These are phyloP conservation scores for Akanthomyces lecanii DNA, from an alignment of 2,329 filamentous ascomycete species.

Conservation along the genomic window DNA sequence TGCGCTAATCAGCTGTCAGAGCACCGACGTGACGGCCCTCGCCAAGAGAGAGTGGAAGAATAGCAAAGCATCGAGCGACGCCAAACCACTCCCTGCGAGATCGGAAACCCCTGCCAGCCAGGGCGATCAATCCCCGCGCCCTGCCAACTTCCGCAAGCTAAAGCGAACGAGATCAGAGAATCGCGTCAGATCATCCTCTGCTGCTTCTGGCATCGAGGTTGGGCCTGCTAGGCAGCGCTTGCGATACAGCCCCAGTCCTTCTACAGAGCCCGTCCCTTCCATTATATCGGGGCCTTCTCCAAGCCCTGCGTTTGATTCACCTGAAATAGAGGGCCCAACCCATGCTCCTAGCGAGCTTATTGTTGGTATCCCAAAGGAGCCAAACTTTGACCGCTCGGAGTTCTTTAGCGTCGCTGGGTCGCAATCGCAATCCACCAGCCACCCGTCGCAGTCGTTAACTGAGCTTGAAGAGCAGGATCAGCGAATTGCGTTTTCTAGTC, in stretches of 20 bases:
- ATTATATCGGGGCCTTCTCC: slow-evolving; percentile 26
- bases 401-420: slow-evolving; percentile 32
- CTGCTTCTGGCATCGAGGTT: neutral
- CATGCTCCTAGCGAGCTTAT: slow-evolving; percentile 22
- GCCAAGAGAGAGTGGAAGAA: slow-evolving; percentile 33
- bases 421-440: slow-evolving; percentile 27
- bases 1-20: slow-evolving; percentile 19
- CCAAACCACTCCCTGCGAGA: neutral
- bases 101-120: neutral
- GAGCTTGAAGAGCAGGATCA: slow-evolving; percentile 35
- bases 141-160: slow-evolving; percentile 26
- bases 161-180: slow-evolving; percentile 16
- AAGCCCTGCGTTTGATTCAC: slow-evolving; percentile 21
- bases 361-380: slow-evolving; percentile 29
- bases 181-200: neutral
- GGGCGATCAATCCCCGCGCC: slow-evolving; percentile 26
- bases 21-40: slow-evolving; percentile 28
- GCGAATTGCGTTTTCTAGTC: slow-evolving; percentile 27
- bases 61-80: slow-evolving; percentile 20
- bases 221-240: slow-evolving; percentile 23
- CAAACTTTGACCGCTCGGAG: slow-evolving; percentile 32
- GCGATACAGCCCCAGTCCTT: slow-evolving; percentile 24
- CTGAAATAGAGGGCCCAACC: slow-evolving; percentile 18
- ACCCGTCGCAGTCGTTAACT: slow-evolving; percentile 30
- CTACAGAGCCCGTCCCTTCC: slow-evolving; percentile 29